Evolutionary conservation across 768 basidiomycete genomes (phyloP).

Genomic region (Russula earlei): DNA sequence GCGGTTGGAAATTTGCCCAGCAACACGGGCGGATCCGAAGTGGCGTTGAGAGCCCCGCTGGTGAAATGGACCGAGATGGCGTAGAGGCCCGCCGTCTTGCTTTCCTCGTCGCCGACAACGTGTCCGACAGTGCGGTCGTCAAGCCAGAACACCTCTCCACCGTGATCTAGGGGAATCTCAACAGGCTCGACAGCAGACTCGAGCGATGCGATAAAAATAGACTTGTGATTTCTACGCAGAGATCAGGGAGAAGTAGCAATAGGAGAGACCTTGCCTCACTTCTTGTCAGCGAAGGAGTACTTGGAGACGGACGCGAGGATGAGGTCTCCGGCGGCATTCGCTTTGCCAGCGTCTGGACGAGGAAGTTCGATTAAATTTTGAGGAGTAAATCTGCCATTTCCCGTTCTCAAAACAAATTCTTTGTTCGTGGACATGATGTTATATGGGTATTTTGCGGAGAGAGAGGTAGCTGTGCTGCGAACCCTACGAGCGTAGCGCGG

Average conservation of each 20-base stretch:
- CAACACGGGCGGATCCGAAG: slow-evolving; percentile 34
- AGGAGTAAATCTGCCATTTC: slow-evolving; percentile 54
- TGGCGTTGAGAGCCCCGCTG: slow-evolving; percentile 26
- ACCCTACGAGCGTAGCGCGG: slow-evolving; percentile 39
- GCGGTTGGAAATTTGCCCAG: slow-evolving; percentile 63
- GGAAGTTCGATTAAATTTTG: slow-evolving; percentile 60
- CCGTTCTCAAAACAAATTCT: slow-evolving; percentile 52
- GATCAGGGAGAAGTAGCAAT: background rate
- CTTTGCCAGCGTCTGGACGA: slow-evolving; percentile 55
- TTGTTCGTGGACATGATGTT: slow-evolving; percentile 18
- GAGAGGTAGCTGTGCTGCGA: slow-evolving; percentile 44
- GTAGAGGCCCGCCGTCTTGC: slow-evolving; percentile 47
- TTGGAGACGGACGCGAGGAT: slow-evolving; percentile 56
- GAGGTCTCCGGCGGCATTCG: slow-evolving; percentile 61
- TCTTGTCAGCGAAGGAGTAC: slow-evolving; percentile 64
- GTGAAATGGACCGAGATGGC: slow-evolving; percentile 45
- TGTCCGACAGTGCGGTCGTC: slow-evolving; percentile 61
- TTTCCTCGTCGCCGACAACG: slow-evolving; percentile 45
- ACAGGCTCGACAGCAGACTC: slow-evolving; percentile 40
- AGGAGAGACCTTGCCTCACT: slow-evolving; percentile 35
- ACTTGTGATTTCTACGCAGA: slow-evolving; percentile 53
- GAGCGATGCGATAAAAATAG: slow-evolving; percentile 52
- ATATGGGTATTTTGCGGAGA: slow-evolving; percentile 21
- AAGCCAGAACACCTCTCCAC: slow-evolving; percentile 76
- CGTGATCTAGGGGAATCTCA: slow-evolving; percentile 53